A percentile compares a stretch with the other conserved stretches of the same genome.
phyloP scores from a whole-genome alignment of 495 filamentous ascomycete genomes.

The Acidiella bohemica region DNA sequence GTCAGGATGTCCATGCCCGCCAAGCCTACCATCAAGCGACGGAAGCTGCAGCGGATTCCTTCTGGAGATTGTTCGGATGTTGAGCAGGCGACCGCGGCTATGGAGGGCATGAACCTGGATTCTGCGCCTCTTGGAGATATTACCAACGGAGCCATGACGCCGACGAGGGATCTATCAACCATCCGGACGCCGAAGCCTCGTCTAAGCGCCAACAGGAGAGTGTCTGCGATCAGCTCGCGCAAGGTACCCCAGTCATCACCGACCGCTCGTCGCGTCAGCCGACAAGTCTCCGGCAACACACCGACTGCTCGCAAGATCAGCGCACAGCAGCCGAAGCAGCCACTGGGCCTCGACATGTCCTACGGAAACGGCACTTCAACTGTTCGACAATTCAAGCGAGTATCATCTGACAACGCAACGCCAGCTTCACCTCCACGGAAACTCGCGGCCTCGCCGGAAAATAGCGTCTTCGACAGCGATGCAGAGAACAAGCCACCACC shows the following conservation, averaged over 20 bases:
- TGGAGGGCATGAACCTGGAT: constrained; percentile 48
- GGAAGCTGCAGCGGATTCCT: constrained; percentile 32
- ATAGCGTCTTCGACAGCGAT: constrained; percentile 20
- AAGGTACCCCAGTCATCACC: constrained; percentile 20
- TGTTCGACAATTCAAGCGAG: constrained; percentile 76
- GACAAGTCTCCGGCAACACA: constrained; percentile 17
- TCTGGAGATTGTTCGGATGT: constrained; percentile 17
- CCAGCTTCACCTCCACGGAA: constrained; percentile 20
- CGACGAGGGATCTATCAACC: constrained; percentile 30
- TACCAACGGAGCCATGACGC: constrained; percentile 27
- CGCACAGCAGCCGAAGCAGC: constrained; percentile 40
- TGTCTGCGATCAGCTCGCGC: constrained; percentile 21
- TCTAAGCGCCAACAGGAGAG: constrained; percentile 17
- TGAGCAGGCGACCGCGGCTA: constrained; percentile 16
- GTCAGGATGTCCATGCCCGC: constrained; percentile 18
- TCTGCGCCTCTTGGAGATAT: constrained; percentile 25
- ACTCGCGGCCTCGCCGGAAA: constrained; percentile 22
- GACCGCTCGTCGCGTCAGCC: constrained; percentile 31
- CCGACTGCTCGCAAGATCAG: constrained; percentile 15
- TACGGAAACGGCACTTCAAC: constrained; percentile 87
- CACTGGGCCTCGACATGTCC: constrained; percentile 68
- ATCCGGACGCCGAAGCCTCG: constrained; percentile 25
- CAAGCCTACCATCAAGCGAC: constrained; percentile 35
- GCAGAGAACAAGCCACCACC: constrained; percentile 16
- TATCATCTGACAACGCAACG: constrained; percentile 51